phyloP scores from a whole-genome alignment of 495 filamentous ascomycete species.

The Podospora pseudoanserina region DNA sequence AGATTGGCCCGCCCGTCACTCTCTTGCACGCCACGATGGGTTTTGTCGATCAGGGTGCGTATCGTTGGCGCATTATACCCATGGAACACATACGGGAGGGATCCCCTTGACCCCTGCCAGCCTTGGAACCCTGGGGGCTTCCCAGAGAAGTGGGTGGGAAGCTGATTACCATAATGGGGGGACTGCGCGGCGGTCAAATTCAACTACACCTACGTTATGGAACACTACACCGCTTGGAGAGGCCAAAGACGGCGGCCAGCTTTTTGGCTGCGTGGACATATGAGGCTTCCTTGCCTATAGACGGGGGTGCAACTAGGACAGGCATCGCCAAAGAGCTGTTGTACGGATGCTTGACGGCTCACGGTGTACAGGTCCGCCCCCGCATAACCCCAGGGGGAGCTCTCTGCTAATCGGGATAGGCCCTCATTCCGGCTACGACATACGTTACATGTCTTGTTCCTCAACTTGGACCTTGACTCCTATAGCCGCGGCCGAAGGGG shows the following conservation, averaged over 20 bases:
- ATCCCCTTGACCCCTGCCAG: conserved; percentile 24
- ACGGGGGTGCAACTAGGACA: conserved; percentile 22
- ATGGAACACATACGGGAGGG: conserved; percentile 20
- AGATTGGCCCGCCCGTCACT: conserved; percentile 31
- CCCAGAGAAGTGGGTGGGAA: conserved; percentile 21
- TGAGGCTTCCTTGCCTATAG: conserved; percentile 6
- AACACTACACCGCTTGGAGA: conserved; percentile 21
- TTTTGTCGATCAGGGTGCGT: conserved; percentile 35
- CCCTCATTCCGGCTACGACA: conserved; percentile 8
- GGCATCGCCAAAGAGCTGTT: conserved; percentile 18
- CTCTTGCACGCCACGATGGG: conserved; percentile 36
- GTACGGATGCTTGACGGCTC: conserved; percentile 5
- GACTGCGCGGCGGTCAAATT: conserved; percentile 1
- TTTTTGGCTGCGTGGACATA: conserved; percentile 22
- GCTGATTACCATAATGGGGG: conserved; percentile 14
- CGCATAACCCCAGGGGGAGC: conserved; percentile 2
- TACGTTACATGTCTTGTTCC: conserved; percentile 10
- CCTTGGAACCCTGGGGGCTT: conserved; percentile 18
- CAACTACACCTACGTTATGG: conserved; percentile 12
- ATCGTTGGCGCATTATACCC: conserved; percentile 25
- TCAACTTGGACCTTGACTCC: conserved; percentile 16
- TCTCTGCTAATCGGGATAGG: conserved; percentile 20
- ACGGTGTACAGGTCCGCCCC: conserved; percentile 16
- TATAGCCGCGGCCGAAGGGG: conserved; percentile 26
- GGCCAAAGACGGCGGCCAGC: conserved; percentile 17